phyloP scores from a whole-genome alignment of 495 filamentous ascomycete genomes.

The Pyrenopolyporus hunteri region DNA sequence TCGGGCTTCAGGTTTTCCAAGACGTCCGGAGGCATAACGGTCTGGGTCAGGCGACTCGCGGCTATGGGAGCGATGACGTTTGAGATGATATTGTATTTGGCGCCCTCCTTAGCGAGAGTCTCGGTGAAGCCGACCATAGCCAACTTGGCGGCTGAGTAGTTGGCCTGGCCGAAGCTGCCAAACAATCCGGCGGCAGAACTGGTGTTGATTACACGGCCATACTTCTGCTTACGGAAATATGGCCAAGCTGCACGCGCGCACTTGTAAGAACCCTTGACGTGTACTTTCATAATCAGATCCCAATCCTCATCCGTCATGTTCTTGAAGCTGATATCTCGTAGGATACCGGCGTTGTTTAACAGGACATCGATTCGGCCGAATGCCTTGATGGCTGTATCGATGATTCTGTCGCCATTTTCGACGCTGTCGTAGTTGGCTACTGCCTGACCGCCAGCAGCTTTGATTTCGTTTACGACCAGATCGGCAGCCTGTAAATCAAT shows the following conservation, averaged over 20 bases:
- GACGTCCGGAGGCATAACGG: slow-evolving; percentile 95
- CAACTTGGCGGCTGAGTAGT: slow-evolving; percentile 97
- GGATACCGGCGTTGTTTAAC: slow-evolving; percentile 97
- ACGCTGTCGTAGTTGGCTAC: slow-evolving; percentile 99
- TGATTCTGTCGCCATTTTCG: slow-evolving; percentile 91
- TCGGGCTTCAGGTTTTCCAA: slow-evolving; percentile 89
- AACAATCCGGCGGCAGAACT: slow-evolving; percentile 94
- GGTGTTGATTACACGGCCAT: slow-evolving; percentile 94
- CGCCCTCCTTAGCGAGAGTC: slow-evolving; percentile 95
- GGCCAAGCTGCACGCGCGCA: slow-evolving; percentile 97
- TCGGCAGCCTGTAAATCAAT: slow-evolving; percentile 80
- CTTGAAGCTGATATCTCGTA: slow-evolving; percentile 96
- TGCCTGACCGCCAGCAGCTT: slow-evolving; percentile 89
- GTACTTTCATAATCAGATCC: slow-evolving; percentile 92
- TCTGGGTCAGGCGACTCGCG: slow-evolving; percentile 95
- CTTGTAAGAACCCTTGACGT: slow-evolving; percentile 96
- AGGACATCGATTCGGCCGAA: slow-evolving; percentile 95
- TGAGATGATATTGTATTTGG: slow-evolving; percentile 96
- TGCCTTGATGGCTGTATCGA: slow-evolving; percentile 90
- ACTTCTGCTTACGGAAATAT: slow-evolving; percentile 98
- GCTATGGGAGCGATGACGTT: slow-evolving; percentile 98
- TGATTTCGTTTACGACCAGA: slow-evolving; percentile 94
- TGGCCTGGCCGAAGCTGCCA: slow-evolving; percentile 93
- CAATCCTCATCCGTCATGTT: slow-evolving; percentile 98
- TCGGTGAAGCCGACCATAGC: slow-evolving; percentile 98